These are phyloP conservation scores for Rosa chinensis DNA, from an alignment of 306 rosid species.

Conservation along the genomic window DNA sequence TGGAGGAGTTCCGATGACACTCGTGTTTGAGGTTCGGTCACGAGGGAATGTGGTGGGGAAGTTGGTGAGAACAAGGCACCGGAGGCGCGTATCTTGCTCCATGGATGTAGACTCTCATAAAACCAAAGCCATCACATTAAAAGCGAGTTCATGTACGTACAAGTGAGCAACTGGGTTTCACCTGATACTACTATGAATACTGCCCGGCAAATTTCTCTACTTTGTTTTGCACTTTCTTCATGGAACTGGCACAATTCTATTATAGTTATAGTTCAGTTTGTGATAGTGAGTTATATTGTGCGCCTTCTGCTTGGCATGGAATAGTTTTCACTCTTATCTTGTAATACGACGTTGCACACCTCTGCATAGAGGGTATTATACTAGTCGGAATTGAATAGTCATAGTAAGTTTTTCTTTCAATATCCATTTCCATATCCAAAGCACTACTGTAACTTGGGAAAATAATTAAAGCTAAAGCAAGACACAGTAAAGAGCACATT, in stretches of 20 bases:
- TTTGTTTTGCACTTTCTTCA: background rate
- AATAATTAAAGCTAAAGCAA: background rate
- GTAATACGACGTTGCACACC: background rate
- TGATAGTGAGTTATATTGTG: background rate
- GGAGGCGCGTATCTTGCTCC: conserved; percentile 47
- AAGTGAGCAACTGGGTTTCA: conserved; percentile 25
- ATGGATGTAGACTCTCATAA: conserved; percentile 42
- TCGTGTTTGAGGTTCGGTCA: conserved; percentile 59
- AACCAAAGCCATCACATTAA: conserved; percentile 50
- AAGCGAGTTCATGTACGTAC: conserved; percentile 50
- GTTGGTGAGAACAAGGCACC: conserved; percentile 68
- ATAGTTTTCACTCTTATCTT: background rate
- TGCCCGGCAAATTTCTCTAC: background rate
- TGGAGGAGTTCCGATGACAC: conserved; percentile 54
- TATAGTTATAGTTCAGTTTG: background rate
- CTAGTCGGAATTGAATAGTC: background rate
- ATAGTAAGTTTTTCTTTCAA: background rate
- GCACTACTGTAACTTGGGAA: background rate
- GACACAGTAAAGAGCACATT: background rate
- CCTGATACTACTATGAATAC: background rate
- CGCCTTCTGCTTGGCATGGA: background rate
- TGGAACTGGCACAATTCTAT: background rate
- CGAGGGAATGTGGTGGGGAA: conserved; percentile 62
- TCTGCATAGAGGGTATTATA: conserved; percentile 4
- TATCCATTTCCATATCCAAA: background rate